phyloP scores from a whole-genome alignment of 495 filamentous ascomycete species.

The Hypoxylon cercidicola region DNA sequence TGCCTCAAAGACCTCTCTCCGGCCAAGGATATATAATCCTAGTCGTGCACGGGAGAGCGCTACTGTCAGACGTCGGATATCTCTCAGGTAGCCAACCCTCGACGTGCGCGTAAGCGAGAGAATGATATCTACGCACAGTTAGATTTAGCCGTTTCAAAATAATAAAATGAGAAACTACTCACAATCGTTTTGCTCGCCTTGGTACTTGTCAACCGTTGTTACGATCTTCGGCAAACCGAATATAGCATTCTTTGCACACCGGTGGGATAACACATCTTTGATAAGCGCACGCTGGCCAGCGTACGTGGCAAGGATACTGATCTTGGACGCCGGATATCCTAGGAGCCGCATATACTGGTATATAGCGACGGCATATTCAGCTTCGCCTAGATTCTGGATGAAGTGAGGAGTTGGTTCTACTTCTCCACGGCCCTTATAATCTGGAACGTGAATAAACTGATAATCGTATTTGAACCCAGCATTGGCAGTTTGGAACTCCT shows the following conservation, averaged over 20 bases:
- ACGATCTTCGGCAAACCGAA: conserved; percentile 94
- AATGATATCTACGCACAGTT: conserved; percentile 75
- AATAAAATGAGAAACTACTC: conserved; percentile 51
- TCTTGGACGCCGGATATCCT: conserved; percentile 91
- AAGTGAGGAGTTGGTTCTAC: conserved; percentile 94
- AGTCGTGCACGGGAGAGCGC: conserved; percentile 94
- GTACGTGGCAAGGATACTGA: conserved; percentile 92
- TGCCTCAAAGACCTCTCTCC: conserved; percentile 86
- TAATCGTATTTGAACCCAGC: conserved; percentile 93
- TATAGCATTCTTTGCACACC: conserved; percentile 81
- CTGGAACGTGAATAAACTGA: conserved; percentile 95
- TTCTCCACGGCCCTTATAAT: conserved; percentile 93
- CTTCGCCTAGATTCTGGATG: conserved; percentile 96
- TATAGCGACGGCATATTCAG: conserved; percentile 94
- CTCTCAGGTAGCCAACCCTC: conserved; percentile 90
- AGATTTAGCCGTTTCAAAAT: conserved; percentile 38
- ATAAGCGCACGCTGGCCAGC: conserved; percentile 94
- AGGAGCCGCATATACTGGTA: conserved; percentile 98
- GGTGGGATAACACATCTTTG: conserved; percentile 84
- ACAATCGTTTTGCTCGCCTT: conserved; percentile 99
- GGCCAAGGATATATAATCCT: conserved; percentile 92
- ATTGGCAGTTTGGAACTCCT: conserved; percentile 85
- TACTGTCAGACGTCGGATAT: conserved; percentile 92
- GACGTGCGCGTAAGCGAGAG: conserved; percentile 90
- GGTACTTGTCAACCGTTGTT: conserved; percentile 96